Conservation (phyloP, 768 basidiomycete genomes). For the Collybia nuda region DNA sequence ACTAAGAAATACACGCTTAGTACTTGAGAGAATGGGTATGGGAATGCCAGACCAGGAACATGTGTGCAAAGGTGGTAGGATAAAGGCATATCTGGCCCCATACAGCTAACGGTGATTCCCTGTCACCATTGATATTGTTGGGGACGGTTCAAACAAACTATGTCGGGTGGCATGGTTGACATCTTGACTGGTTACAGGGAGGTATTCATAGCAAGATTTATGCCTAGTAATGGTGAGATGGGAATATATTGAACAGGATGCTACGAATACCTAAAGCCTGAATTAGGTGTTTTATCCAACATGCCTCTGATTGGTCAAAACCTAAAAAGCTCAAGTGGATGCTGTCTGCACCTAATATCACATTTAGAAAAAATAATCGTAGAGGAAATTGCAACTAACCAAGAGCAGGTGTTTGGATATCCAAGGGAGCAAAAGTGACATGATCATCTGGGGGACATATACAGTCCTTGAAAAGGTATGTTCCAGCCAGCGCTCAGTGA, state of each 20-base stretch:
- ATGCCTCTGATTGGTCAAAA: conserved; percentile 66
- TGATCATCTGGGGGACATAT: conserved; percentile 69
- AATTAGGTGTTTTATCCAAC: conserved; percentile 64
- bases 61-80: too few species aligned
- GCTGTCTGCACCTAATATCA: conserved; percentile 47
- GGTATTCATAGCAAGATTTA: conserved; percentile 53
- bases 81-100: too few species aligned
- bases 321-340: conserved; percentile 73
- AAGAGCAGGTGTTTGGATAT: conserved; percentile 52
- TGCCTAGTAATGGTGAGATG: conserved; percentile 36
- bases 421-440: conserved; percentile 68
- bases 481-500: conserved; percentile 97
- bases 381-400: conserved; percentile 35
- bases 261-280: conserved; percentile 59
- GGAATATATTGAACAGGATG: neutral
- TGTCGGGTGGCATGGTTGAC: too few species aligned
- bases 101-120: too few species aligned
- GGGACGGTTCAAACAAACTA: too few species aligned
- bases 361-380: neutral
- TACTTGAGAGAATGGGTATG: too few species aligned
- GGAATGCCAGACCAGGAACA: too few species aligned
- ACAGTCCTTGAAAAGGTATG: conserved; percentile 75
- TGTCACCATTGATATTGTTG: too few species aligned
- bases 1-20: too few species aligned
- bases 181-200: conserved; percentile 28